These are phyloP conservation scores for Urochloa ruziziensis DNA, from an alignment of 176 grass and related monocot species.

Conservation along the genomic window DNA sequence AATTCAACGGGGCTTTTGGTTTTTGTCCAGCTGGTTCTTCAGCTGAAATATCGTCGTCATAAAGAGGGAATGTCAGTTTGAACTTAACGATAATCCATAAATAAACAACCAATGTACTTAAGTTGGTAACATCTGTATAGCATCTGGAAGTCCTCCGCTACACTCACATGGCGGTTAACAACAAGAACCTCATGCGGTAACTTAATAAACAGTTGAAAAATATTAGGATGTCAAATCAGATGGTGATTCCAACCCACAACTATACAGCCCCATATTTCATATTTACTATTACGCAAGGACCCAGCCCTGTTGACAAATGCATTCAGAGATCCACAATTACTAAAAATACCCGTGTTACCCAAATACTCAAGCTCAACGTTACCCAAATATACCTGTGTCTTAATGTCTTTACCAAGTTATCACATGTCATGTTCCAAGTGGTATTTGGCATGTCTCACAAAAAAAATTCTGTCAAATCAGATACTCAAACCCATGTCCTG, in stretches of 20 bases:
- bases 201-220: slow-evolving; percentile 9
- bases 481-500: no score
- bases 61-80: slow-evolving; percentile 13
- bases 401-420: no score
- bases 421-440: no score
- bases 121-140: background rate
- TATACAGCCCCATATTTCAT: background rate
- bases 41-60: slow-evolving; percentile 40
- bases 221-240: background rate
- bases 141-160: background rate
- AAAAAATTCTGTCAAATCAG: no score
- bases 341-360: background rate
- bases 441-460: no score
- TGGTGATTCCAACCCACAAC: slow-evolving; percentile 5
- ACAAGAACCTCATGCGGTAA: slow-evolving; percentile 7
- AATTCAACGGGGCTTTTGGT: slow-evolving; percentile 24
- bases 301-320: background rate
- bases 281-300: background rate
- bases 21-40: slow-evolving; percentile 23
- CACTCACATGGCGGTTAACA: background rate
- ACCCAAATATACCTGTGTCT: no score
- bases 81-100: slow-evolving; percentile 13
- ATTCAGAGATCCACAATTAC: background rate
- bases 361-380: no score
- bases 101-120: background rate